Conservation (phyloP, 2,329 filamentous ascomycete species). For the Trichophyton benhamiae region DNA sequence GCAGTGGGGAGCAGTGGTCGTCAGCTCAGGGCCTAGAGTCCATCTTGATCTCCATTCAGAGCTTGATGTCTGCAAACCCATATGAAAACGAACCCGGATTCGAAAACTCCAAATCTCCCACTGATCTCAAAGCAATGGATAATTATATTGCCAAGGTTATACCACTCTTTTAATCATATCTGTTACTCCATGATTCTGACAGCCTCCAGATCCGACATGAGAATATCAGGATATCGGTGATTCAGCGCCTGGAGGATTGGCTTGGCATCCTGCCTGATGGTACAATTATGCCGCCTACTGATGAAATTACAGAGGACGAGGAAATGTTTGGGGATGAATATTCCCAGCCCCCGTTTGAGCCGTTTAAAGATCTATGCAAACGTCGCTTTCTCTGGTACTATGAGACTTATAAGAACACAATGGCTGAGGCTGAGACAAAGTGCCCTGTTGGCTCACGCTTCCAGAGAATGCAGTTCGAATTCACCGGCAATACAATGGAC, state of each 20-base stretch:
- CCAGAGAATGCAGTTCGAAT: conserved; percentile 78
- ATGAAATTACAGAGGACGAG: conserved; percentile 29
- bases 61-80: conserved; percentile 82
- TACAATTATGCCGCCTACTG: conserved; percentile 26
- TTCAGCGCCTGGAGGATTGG: conserved; percentile 71
- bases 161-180: not conserved
- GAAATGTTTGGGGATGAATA: conserved; percentile 34
- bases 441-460: conserved; percentile 55
- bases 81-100: conserved; percentile 96
- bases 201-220: conserved; percentile 69
- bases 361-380: conserved; percentile 84
- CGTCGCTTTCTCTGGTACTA: conserved; percentile 93
- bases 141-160: conserved; percentile 67
- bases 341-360: conserved; percentile 53
- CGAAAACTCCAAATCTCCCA: conserved; percentile 56
- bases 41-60: conserved; percentile 88
- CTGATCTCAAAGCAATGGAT: conserved; percentile 61
- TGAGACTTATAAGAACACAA: conserved; percentile 65
- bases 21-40: conserved; percentile 92
- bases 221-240: conserved; percentile 71
- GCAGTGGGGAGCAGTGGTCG: conserved; percentile 88
- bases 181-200: not conserved
- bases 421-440: conserved; percentile 51
- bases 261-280: conserved; percentile 51
- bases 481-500: conserved; percentile 63